These are phyloP conservation scores for Saccharomycopsis amapae DNA, from an alignment of 805 yeast genomes.

Conservation along the genomic window DNA sequence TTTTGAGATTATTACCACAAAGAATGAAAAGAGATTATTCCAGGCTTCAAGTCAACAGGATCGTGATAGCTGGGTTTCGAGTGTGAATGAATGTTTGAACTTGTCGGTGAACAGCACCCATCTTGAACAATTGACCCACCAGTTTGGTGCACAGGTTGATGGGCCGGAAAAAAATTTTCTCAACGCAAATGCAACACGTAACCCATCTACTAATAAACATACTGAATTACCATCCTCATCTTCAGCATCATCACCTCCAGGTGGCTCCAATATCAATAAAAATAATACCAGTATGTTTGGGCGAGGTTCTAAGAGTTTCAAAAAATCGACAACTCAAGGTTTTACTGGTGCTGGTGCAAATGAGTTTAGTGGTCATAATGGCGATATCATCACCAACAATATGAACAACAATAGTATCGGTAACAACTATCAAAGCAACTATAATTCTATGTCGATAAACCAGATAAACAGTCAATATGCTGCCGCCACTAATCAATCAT, in stretches of 20 bases:
- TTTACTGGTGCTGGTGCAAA: not conserved
- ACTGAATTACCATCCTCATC: not conserved
- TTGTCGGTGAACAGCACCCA: constrained; percentile 4
- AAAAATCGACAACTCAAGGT: too few relatives aligned
- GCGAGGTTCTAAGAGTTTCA: constrained; percentile 7
- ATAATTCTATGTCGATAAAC: not conserved
- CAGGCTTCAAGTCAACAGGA: constrained; percentile 71
- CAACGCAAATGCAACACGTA: not conserved
- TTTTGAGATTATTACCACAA: constrained; percentile 69
- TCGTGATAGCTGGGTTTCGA: constrained; percentile 58
- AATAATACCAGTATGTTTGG: constrained; percentile 12
- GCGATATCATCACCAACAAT: not conserved
- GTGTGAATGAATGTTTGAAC: constrained; percentile 33
- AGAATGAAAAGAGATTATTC: constrained; percentile 57
- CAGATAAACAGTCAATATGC: constrained; percentile 6
- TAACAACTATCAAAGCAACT: not conserved
- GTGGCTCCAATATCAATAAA: not conserved
- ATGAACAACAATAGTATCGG: not conserved
- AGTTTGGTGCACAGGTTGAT: not conserved
- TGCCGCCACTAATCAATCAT: not conserved
- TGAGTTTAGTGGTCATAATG: not conserved
- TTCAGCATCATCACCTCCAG: too few relatives aligned
- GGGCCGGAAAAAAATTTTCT: not conserved
- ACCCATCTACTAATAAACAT: not conserved
- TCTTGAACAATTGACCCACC: not conserved